phyloP scores from a whole-genome alignment of 2,329 filamentous ascomycete species.

The Fusarium aywerte region DNA sequence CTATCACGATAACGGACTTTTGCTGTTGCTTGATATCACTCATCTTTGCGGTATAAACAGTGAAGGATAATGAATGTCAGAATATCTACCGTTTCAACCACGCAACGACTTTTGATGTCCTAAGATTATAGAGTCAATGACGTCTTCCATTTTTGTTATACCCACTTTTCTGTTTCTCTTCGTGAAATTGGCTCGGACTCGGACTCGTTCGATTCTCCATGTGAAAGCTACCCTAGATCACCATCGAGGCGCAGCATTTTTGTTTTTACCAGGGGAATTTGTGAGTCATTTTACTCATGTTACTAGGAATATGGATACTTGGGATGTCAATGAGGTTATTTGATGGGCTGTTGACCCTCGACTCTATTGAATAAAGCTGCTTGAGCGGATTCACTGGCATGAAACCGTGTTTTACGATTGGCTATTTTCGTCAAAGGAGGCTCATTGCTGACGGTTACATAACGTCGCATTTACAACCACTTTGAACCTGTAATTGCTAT shows the following conservation, averaged over 20 bases:
- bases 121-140: conserved; percentile 33
- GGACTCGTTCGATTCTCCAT: conserved; percentile 10
- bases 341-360: conserved; percentile 2
- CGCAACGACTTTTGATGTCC: conserved; percentile 19
- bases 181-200: conserved; percentile 8
- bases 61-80: conserved; percentile 1
- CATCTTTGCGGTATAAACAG: conserved; percentile 15
- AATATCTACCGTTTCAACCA: neutral
- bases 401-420: conserved; percentile 24
- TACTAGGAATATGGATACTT: neutral
- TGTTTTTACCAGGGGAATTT: neutral
- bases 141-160: conserved; percentile 25
- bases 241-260: conserved; percentile 9
- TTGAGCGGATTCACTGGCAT: neutral
- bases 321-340: neutral
- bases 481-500: neutral
- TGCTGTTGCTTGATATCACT: conserved; percentile 33
- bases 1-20: conserved; percentile 47
- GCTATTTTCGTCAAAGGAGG: neutral
- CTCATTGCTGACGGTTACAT: neutral
- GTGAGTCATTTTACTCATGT: neutral
- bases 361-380: neutral
- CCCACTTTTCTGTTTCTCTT: conserved; percentile 21
- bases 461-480: neutral
- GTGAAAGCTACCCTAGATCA: conserved; percentile 13